Evolutionary conservation across 1,284 basidiomycete species (phyloP).

Genomic region (Apiotrichum gamsii): DNA sequence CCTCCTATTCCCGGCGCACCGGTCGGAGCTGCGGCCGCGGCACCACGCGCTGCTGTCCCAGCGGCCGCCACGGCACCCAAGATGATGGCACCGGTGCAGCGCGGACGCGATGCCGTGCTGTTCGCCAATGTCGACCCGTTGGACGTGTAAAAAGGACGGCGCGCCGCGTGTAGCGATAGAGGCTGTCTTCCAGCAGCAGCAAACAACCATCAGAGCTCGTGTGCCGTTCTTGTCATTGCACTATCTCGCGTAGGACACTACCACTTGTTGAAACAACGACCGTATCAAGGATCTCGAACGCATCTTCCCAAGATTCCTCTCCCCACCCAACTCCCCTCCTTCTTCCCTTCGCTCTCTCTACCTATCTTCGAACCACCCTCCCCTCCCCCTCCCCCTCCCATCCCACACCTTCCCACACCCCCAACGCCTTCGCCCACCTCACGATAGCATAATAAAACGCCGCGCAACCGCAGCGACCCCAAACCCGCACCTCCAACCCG

Average conservation of each 20-base stretch:
- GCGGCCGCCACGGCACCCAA: slow-evolving; percentile 6
- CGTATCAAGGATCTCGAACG: not conserved
- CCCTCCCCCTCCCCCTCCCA: not conserved
- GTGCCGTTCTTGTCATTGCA: too few relatives aligned
- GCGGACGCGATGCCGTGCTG: slow-evolving; percentile 39
- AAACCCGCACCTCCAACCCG: not conserved
- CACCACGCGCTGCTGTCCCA: slow-evolving; percentile 8
- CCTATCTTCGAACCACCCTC: not conserved
- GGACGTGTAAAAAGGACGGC: slow-evolving; percentile 15
- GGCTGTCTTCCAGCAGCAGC: too few relatives aligned
- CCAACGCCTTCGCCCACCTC: not conserved
- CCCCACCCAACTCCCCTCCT: too few relatives aligned
- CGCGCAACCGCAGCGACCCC: not conserved
- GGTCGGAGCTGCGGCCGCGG: too few relatives aligned
- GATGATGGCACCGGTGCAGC: slow-evolving; percentile 25
- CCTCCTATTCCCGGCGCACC: not conserved
- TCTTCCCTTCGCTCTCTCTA: not conserved
- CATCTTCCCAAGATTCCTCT: not conserved
- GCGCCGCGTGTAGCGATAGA: too few relatives aligned
- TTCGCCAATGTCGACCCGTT: slow-evolving; percentile 27
- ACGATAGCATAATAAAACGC: not conserved
- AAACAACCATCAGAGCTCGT: too few relatives aligned
- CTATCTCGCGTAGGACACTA: not conserved
- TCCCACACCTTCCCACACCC: not conserved
- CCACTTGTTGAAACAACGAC: not conserved